phyloP scores from a whole-genome alignment of 2,329 filamentous ascomycete genomes.

The Blastomyces parvus region DNA sequence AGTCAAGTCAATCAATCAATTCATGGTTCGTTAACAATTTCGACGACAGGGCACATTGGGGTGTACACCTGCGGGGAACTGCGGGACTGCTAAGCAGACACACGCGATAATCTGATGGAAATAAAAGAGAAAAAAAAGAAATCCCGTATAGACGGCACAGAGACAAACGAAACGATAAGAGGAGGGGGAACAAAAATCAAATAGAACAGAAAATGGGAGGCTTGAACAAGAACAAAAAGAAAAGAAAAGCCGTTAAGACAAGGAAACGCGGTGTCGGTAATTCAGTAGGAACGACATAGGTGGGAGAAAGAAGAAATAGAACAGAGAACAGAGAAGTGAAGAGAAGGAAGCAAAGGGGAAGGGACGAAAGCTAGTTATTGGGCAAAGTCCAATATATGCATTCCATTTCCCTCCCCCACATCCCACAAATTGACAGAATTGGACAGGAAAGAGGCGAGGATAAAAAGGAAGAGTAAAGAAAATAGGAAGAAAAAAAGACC shows the following conservation, averaged over 20 bases:
- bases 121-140: no score
- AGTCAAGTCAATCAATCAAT: constrained; percentile 8
- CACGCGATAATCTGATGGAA: no score
- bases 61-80: no score
- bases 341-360: neutral
- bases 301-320: no score
- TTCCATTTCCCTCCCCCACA: neutral
- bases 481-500: neutral
- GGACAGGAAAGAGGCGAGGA: neutral
- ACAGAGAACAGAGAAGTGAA: neutral
- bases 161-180: no score
- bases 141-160: no score
- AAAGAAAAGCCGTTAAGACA: neutral
- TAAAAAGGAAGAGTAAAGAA: neutral
- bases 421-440: neutral
- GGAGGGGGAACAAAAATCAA: no score
- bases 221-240: neutral
- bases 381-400: neutral
- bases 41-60: neutral
- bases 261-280: neutral
- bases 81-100: no score
- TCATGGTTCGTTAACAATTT: constrained; percentile 9
- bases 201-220: no score
- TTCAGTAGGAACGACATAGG: neutral
- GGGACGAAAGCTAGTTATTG: neutral